Evolutionary conservation across 129 eudicot genomes (phyloP), one percentile per base, ranked within the genome.

Genomic region (Flaveria sonorensis): DNA sequence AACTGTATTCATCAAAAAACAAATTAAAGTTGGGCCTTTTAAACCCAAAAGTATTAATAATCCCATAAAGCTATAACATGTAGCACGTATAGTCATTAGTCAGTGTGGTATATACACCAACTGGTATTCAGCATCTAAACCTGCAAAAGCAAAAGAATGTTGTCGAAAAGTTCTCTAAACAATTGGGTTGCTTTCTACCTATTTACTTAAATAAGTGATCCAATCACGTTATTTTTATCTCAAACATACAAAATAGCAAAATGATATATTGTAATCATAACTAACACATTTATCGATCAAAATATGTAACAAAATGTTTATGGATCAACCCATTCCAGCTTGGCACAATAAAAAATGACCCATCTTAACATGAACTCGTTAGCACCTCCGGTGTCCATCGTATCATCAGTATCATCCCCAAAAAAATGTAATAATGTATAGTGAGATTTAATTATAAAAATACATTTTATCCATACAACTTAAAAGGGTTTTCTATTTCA

Each of bases 81-180:
- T 14, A 15, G 47, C 12, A 30, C 23, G 59, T 74, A 65, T 23
- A 42, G 45, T 55, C 39, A 1, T 24, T 40, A 40, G 56, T 69
- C 55, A 73, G 13, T 1, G 56, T 60, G 70, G 60, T 43, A 53
- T 14, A 13, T 73, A 20, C 71, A 60, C 21, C 47, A 21, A 6
- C 32, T 60, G 48, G 14, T 75, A 62, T 60, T 74, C 70, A 28
- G 50, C 50, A 46, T 28, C 16, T 28, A 62, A 15, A 75, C 63
- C 72, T 47, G 72, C 72, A 21, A 75, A 63, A 48, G 80, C 24
- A 36, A 76, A 76, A 64, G 72, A 42, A 63, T 24, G 9, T 73
- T 45, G 69, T 40, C 24, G 42, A 21, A 45, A 73, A 59, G 57
- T 39, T 39, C 23, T 7, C 69, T 14, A 50, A 26, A 42, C n/a